These are phyloP conservation scores for Rhodosorus marinus DNA, from an alignment of 23 red algal genomes.

Conservation along the genomic window DNA sequence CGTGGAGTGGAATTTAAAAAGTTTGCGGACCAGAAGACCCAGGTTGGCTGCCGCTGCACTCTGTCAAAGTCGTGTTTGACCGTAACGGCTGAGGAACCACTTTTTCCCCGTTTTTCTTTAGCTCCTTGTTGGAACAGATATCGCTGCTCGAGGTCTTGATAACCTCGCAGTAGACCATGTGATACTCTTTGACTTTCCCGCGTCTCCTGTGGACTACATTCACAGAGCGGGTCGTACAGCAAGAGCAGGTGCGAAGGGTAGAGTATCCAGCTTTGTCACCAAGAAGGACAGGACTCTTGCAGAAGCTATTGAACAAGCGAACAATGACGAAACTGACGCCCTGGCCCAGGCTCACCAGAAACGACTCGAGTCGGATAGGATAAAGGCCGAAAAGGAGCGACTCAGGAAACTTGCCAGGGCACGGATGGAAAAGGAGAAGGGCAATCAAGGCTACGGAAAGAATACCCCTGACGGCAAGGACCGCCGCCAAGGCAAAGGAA, in stretches of 20 bases:
- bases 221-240: slow-evolving; percentile 85
- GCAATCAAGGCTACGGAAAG: no score
- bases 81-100: no score
- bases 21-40: slow-evolving; percentile 24
- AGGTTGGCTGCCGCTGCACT: no score
- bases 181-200: slow-evolving; percentile 75
- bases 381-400: no score
- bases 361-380: no score
- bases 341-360: no score
- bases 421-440: no score
- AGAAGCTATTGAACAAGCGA: slow-evolving; percentile 23
- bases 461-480: no score
- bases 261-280: slow-evolving; percentile 48
- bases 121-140: slow-evolving; percentile 67
- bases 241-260: slow-evolving; percentile 37
- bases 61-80: no score
- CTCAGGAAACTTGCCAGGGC: no score
- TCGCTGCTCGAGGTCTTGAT: slow-evolving; percentile 71
- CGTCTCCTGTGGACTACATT: slow-evolving; percentile 56
- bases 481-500: no score
- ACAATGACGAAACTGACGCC: slow-evolving; percentile 5
- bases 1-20: slow-evolving; percentile 32
- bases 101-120: no score
- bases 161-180: slow-evolving; percentile 51
- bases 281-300: slow-evolving; percentile 52